Conservation (phyloP, 495 filamentous ascomycete species). For the Neurospora discreta region DNA sequence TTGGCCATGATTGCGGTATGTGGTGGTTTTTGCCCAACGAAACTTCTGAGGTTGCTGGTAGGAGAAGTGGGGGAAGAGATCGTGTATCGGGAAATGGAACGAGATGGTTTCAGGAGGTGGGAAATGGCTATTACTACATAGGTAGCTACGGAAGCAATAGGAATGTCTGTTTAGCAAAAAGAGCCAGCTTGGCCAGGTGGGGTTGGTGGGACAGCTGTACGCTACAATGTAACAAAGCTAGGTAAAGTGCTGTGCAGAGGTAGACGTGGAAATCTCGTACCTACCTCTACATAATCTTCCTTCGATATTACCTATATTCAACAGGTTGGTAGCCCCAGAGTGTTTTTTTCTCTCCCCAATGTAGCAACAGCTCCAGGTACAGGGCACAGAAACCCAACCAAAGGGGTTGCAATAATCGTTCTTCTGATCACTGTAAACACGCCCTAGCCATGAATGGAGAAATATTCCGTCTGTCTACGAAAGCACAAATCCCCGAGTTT, state of each 20-base stretch:
- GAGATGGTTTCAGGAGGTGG: not conserved
- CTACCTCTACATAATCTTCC: too few relatives aligned
- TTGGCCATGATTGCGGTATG: constrained; percentile 41
- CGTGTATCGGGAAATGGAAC: not conserved
- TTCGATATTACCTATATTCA: too few relatives aligned
- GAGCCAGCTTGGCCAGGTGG: not conserved
- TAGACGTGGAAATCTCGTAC: too few relatives aligned
- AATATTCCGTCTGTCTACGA: not conserved
- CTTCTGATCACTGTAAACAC: not conserved
- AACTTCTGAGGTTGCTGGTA: not conserved
- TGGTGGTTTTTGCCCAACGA: not conserved
- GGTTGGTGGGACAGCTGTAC: not conserved
- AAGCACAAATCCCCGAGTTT: not conserved
- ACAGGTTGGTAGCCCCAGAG: too few relatives aligned
- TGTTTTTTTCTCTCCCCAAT: too few relatives aligned
- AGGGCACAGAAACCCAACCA: not conserved
- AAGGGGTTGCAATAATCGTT: not conserved
- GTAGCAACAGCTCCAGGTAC: not conserved
- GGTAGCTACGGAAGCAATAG: not conserved
- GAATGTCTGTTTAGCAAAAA: not conserved
- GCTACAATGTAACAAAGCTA: not conserved
- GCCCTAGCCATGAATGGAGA: not conserved
- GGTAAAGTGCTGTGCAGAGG: too few relatives aligned
- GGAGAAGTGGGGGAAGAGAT: not conserved
- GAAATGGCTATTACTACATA: not conserved